These are phyloP conservation scores for Didymella pinodella DNA, from an alignment of 2,329 filamentous ascomycete genomes.

Conservation along the genomic window DNA sequence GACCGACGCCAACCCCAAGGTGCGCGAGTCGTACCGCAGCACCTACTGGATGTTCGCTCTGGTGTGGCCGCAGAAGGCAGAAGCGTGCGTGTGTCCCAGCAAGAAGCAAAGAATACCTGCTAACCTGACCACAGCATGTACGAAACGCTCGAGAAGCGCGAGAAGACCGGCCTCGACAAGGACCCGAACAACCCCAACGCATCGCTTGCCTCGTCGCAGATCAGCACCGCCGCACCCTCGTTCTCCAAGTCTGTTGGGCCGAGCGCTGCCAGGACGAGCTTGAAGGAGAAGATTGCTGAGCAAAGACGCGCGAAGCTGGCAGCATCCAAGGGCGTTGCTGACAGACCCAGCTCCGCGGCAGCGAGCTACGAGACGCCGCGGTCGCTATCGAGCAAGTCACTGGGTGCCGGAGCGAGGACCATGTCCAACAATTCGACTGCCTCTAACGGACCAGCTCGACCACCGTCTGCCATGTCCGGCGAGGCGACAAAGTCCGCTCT, in stretches of 20 bases:
- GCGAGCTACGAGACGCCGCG: slow-evolving; percentile 60
- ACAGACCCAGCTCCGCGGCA: slow-evolving; percentile 66
- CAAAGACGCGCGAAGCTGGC: slow-evolving; percentile 70
- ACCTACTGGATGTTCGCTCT: slow-evolving; percentile 86
- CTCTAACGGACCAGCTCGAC: slow-evolving; percentile 42
- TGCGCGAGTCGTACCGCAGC: slow-evolving; percentile 83
- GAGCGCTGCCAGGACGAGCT: slow-evolving; percentile 61
- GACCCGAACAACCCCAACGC: slow-evolving; percentile 81
- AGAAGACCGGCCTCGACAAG: slow-evolving; percentile 81
- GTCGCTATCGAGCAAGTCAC: slow-evolving; percentile 47
- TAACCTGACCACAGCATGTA: slow-evolving; percentile 68
- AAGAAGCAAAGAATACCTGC: neutral
- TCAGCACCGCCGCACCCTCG: slow-evolving; percentile 49
- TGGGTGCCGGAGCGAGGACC: slow-evolving; percentile 34
- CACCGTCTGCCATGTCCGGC: slow-evolving; percentile 50
- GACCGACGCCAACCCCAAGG: slow-evolving; percentile 86
- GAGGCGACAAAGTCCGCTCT: slow-evolving; percentile 44
- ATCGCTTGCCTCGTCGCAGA: slow-evolving; percentile 59
- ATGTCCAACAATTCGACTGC: slow-evolving; percentile 41
- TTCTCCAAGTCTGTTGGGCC: slow-evolving; percentile 59
- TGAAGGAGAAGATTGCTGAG: slow-evolving; percentile 85
- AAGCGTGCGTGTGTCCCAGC: slow-evolving; percentile 63
- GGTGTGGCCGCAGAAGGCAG: slow-evolving; percentile 80
- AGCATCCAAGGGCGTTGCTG: slow-evolving; percentile 53
- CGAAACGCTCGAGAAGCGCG: slow-evolving; percentile 77